Percentiles rank a stretch among this genome's conserved stretches.
These are phyloP conservation scores for Pseudogymnoascus sp. DNA, from an alignment of 2,329 filamentous ascomycete genomes.

Conservation along the genomic window DNA sequence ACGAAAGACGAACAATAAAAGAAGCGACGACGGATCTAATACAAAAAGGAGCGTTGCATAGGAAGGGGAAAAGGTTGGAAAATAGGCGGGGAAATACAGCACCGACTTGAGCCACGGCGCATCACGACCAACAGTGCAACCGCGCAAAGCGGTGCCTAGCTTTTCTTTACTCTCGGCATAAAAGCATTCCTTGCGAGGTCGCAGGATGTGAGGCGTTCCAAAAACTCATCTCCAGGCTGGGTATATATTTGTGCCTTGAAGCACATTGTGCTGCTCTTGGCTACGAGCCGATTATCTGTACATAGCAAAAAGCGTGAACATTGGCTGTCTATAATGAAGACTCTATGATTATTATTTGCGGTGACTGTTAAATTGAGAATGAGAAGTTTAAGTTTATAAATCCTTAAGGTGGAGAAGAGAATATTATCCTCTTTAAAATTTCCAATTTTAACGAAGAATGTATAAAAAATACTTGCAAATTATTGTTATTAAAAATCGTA, in stretches of 20 bases:
- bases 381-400: neutral
- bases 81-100: conserved; percentile 9
- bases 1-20: neutral
- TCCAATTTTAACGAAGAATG: too few species aligned
- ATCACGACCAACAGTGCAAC: neutral
- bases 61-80: neutral
- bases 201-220: conserved; percentile 8
- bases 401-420: neutral
- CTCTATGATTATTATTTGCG: neutral
- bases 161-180: neutral
- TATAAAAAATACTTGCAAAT: too few species aligned
- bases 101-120: conserved; percentile 6
- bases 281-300: neutral
- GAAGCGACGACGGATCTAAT: neutral
- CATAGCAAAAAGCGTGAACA: conserved; percentile 8
- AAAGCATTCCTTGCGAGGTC: conserved; percentile 9
- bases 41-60: neutral
- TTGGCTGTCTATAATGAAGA: neutral
- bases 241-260: neutral
- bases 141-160: neutral
- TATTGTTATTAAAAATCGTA: too few species aligned
- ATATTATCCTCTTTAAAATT: too few species aligned
- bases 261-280: neutral
- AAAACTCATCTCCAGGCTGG: neutral
- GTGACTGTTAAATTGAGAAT: neutral